Conservation (phyloP, 2,329 filamentous ascomycete genomes). For the Zarea fungicola region DNA sequence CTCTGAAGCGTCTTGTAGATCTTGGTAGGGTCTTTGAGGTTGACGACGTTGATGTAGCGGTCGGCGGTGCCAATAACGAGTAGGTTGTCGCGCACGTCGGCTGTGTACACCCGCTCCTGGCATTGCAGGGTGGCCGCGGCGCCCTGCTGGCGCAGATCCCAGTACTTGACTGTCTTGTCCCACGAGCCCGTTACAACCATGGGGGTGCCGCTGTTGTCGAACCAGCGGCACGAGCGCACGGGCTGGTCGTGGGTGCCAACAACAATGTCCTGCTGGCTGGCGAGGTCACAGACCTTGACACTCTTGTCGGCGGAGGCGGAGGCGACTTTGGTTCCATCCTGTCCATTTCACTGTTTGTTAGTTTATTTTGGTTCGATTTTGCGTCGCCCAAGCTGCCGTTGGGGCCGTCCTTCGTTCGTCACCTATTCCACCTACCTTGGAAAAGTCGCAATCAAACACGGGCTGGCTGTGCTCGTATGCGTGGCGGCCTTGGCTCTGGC, state of each 20-base stretch:
- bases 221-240: constrained; percentile 73
- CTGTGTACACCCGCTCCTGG: constrained; percentile 79
- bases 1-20: constrained; percentile 97
- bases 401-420: no score
- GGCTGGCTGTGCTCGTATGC: constrained; percentile 81
- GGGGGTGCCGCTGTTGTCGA: constrained; percentile 64
- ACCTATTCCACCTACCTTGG: no score
- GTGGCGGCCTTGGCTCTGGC: constrained; percentile 78
- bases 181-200: constrained; percentile 90
- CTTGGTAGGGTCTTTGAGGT: constrained; percentile 79
- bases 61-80: constrained; percentile 92
- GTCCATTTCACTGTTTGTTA: background rate
- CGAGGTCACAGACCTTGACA: constrained; percentile 81
- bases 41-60: constrained; percentile 91
- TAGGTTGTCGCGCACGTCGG: constrained; percentile 85
- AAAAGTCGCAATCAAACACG: constrained; percentile 81
- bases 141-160: constrained; percentile 67
- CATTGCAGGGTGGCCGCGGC: constrained; percentile 61
- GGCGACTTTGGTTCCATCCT: constrained; percentile 88
- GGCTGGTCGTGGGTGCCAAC: constrained; percentile 82
- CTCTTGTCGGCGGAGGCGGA: constrained; percentile 89
- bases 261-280: constrained; percentile 59
- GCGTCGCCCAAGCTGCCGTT: no score
- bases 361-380: constrained; percentile 3
- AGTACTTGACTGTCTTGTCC: constrained; percentile 89